phyloP scores from a whole-genome alignment of 805 yeast genomes.

The Candida vaughaniae region DNA sequence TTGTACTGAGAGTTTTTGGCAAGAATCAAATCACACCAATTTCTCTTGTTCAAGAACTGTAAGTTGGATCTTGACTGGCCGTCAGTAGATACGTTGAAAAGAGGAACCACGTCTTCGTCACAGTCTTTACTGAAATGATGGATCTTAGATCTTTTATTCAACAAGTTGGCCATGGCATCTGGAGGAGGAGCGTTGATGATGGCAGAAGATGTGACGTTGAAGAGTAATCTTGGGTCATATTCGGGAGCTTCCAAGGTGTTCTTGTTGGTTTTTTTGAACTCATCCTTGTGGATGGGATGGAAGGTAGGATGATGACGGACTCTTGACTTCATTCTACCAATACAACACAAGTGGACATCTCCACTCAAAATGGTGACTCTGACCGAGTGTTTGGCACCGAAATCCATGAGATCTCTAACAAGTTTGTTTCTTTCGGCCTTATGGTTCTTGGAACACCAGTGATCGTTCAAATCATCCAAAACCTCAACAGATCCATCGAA shows the following conservation, averaged over 20 bases:
- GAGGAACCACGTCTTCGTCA: conserved; percentile 78
- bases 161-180: conserved; percentile 71
- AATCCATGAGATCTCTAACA: conserved; percentile 57
- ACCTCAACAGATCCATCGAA: conserved; percentile 92
- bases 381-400: conserved; percentile 62
- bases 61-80: conserved; percentile 47
- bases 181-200: conserved; percentile 94
- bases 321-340: conserved; percentile 72
- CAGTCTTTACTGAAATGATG: conserved; percentile 67
- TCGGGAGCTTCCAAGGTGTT: conserved; percentile 52
- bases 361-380: conserved; percentile 87
- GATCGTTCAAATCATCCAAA: conserved; percentile 91
- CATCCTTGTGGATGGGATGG: conserved; percentile 19
- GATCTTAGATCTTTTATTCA: conserved; percentile 63
- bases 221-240: conserved; percentile 70
- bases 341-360: conserved; percentile 87
- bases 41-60: conserved; percentile 62
- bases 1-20: conserved; percentile 28
- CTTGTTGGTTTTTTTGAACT: conserved; percentile 35
- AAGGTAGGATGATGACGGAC: conserved; percentile 33
- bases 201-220: conserved; percentile 87
- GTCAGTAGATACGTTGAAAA: conserved; percentile 62
- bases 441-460: conserved; percentile 92
- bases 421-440: conserved; percentile 79
- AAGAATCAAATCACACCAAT: conserved; percentile 70